Conservation (phyloP, 1,139 yeast genomes). For the Suhomyces bolitotheri region DNA sequence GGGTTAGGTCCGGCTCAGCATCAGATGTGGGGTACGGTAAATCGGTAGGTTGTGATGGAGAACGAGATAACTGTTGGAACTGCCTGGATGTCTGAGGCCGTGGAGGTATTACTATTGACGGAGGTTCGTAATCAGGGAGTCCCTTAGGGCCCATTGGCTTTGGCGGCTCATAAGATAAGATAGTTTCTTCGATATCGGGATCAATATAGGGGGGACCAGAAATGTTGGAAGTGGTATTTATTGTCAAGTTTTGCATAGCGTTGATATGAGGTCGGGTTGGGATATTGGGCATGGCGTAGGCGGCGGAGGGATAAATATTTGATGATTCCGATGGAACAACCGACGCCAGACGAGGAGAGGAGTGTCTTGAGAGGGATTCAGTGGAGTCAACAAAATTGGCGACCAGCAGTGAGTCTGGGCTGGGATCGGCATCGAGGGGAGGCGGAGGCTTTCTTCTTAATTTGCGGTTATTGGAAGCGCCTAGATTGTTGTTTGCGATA, state of each 20-base stretch:
- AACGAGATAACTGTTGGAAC: constrained; percentile 17
- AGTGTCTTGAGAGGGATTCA: too few species aligned
- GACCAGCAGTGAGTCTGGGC: not conserved
- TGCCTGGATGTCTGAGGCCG: constrained; percentile 10
- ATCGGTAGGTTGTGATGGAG: constrained; percentile 10
- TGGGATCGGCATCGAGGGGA: constrained; percentile 6
- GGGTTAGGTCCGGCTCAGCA: not conserved
- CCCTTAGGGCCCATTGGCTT: constrained; percentile 47
- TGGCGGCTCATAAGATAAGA: constrained; percentile 28
- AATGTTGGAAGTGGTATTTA: not conserved
- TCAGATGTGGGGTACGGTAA: constrained; percentile 15
- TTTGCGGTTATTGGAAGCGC: constrained; percentile 2
- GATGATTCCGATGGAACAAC: not conserved
- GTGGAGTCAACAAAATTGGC: too few species aligned
- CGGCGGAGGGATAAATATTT: not conserved
- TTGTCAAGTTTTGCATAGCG: constrained; percentile 1
- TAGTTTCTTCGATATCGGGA: constrained; percentile 10
- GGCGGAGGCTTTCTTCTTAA: constrained; percentile 38
- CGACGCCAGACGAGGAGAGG: too few species aligned
- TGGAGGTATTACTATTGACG: not conserved
- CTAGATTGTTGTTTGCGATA: not conserved
- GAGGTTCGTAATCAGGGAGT: constrained; percentile 34
- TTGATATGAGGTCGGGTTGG: constrained; percentile 7
- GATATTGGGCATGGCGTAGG: constrained; percentile 2
- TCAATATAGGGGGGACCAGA: not conserved